phyloP scores from a whole-genome alignment of 2,329 filamentous ascomycete species.

The Colletotrichum simmondsii region DNA sequence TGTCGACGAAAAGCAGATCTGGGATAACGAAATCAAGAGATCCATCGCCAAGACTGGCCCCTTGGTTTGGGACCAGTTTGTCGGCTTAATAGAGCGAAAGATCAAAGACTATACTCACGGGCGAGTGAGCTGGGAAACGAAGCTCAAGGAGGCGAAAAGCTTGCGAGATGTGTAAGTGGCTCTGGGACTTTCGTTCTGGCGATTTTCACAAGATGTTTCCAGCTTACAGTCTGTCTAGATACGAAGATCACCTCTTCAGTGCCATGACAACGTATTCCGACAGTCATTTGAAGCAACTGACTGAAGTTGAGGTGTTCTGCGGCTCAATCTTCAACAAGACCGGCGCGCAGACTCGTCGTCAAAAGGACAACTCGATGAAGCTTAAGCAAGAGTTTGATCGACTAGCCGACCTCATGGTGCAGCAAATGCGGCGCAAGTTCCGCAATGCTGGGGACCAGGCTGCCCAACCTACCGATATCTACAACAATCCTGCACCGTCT shows the following conservation, averaged over 20 bases:
- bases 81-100: conserved; percentile 41
- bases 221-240: conserved; percentile 44
- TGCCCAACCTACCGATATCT: background rate
- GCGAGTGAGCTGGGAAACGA: conserved; percentile 46
- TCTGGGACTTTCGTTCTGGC: background rate
- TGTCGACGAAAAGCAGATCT: conserved; percentile 78
- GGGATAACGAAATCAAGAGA: conserved; percentile 58
- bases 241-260: conserved; percentile 54
- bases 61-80: conserved; percentile 57
- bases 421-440: conserved; percentile 43
- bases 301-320: conserved; percentile 65
- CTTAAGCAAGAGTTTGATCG: conserved; percentile 63
- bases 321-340: conserved; percentile 65
- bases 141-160: conserved; percentile 50
- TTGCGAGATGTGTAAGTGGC: conserved; percentile 58
- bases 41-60: conserved; percentile 39
- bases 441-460: background rate
- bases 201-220: background rate
- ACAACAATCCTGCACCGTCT: background rate
- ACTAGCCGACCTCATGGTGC: conserved; percentile 53
- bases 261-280: conserved; percentile 57
- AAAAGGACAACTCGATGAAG: conserved; percentile 62
- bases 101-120: conserved; percentile 41
- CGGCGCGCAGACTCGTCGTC: conserved; percentile 59
- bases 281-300: conserved; percentile 54